A percentile compares a stretch with the other conserved stretches of the same genome.
Conservation (phyloP, 2,329 filamentous ascomycete species). For the Mycosphaerella sp. region DNA sequence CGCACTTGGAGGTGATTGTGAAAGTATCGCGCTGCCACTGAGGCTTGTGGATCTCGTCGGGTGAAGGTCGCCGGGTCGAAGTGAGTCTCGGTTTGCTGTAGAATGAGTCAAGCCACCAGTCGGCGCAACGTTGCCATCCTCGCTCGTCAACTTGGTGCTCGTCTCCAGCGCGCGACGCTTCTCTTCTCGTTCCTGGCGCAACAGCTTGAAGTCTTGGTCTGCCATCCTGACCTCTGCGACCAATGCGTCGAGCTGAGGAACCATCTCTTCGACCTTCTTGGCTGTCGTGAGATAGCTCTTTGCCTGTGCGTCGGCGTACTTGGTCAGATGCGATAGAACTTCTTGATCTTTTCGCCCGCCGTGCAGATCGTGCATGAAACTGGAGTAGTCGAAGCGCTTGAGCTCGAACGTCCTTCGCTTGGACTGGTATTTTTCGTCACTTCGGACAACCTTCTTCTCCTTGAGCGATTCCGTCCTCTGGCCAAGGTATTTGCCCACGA, state of each 20-base stretch:
- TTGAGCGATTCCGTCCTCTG: conserved; percentile 93
- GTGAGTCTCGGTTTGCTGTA: conserved; percentile 24
- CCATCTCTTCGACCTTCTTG: conserved; percentile 77
- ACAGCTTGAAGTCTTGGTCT: conserved; percentile 94
- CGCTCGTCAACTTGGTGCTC: conserved; percentile 54
- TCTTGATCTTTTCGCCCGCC: conserved; percentile 98
- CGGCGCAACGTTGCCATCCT: conserved; percentile 29
- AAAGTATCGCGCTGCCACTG: conserved; percentile 18
- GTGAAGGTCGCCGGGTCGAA: conserved; percentile 23
- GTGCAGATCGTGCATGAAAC: conserved; percentile 98
- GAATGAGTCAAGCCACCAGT: conserved; percentile 25
- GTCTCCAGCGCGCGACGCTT: conserved; percentile 87
- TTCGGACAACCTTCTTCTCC: conserved; percentile 92
- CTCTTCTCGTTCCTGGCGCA: conserved; percentile 90
- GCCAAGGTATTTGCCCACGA: conserved; percentile 90
- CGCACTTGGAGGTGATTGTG: conserved; percentile 28
- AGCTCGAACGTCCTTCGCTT: conserved; percentile 94
- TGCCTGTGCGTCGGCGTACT: conserved; percentile 86
- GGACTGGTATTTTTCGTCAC: conserved; percentile 90
- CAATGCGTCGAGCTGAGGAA: conserved; percentile 84
- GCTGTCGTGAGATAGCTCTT: conserved; percentile 73
- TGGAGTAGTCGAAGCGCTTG: conserved; percentile 97
- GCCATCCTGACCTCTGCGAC: conserved; percentile 83
- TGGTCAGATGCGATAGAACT: conserved; percentile 87
- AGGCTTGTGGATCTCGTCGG: conserved; percentile 22